Evolutionary conservation across 352 stramenopile genomes (phyloP).

Genomic region (Ophiocytium majus): DNA sequence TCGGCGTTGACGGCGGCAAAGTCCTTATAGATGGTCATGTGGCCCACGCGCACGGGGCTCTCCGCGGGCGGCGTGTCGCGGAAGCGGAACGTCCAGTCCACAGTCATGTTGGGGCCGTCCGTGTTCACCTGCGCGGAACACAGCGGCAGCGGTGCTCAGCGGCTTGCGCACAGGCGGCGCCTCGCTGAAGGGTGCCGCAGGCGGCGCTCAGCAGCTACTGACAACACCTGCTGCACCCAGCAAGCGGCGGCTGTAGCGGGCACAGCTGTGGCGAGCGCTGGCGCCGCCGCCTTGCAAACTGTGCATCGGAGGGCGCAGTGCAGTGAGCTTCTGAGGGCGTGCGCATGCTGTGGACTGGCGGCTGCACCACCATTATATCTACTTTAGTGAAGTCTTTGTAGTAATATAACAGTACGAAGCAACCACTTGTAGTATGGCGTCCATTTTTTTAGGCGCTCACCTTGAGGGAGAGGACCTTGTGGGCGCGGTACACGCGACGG

Average conservation of each 20-base stretch:
- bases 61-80: slow-evolving; percentile 64
- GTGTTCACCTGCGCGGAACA: slow-evolving; percentile 24
- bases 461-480: slow-evolving; percentile 67
- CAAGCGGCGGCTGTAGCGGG: no score
- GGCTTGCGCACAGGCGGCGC: not conserved
- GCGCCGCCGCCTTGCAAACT: no score
- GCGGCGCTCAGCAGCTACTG: slow-evolving; percentile 62
- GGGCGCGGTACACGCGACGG: slow-evolving; percentile 77
- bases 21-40: slow-evolving; percentile 62
- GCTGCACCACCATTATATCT: no score
- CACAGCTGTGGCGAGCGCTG: no score
- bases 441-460: no score
- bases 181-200: not conserved
- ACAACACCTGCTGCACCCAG: slow-evolving; percentile 51
- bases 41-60: slow-evolving; percentile 61
- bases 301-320: no score
- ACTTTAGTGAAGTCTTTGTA: no score
- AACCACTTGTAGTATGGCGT: no score
- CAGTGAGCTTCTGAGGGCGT: no score
- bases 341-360: no score
- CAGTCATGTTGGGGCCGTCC: slow-evolving; percentile 50
- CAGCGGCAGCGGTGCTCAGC: not conserved
- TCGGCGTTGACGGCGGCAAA: slow-evolving; percentile 58
- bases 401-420: no score
- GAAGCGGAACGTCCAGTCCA: slow-evolving; percentile 71